Evolutionary conservation across 2,329 filamentous ascomycete genomes (phyloP).

Genomic region (Diatrype stigma): DNA sequence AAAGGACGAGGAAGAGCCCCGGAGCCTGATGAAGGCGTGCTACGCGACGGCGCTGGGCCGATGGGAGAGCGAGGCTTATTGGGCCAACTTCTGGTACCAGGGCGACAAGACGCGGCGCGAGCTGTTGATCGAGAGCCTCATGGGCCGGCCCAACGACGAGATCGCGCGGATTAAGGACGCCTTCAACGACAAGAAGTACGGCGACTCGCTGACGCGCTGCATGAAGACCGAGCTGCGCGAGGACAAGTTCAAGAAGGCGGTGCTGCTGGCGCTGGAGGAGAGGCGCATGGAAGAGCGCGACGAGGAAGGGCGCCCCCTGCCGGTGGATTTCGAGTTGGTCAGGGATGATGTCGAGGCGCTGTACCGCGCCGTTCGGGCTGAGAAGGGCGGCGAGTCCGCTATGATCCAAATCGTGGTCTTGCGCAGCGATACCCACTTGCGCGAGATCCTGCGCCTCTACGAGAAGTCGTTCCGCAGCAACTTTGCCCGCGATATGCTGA

Average conservation of each 20-base stretch:
- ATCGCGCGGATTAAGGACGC: constrained; percentile 80
- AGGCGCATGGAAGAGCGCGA: constrained; percentile 78
- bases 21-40: constrained; percentile 81
- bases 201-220: constrained; percentile 73
- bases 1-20: constrained; percentile 68
- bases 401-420: constrained; percentile 84
- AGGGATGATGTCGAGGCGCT: constrained; percentile 70
- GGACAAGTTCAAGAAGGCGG: constrained; percentile 90
- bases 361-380: constrained; percentile 61
- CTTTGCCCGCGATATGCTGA: constrained; percentile 82
- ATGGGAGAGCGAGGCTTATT: constrained; percentile 94
- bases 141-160: constrained; percentile 86
- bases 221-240: constrained; percentile 92
- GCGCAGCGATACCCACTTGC: constrained; percentile 75
- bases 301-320: constrained; percentile 53
- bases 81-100: constrained; percentile 98
- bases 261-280: constrained; percentile 79
- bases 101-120: constrained; percentile 79
- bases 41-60: constrained; percentile 85
- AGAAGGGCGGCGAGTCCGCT: constrained; percentile 78
- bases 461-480: constrained; percentile 70
- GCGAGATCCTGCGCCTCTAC: constrained; percentile 75
- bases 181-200: constrained; percentile 90
- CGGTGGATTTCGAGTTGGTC: constrained; percentile 56
- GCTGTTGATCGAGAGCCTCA: constrained; percentile 86